Evolutionary conservation across 495 filamentous ascomycete genomes (phyloP).

Genomic region (Parachaetomium inaequale): DNA sequence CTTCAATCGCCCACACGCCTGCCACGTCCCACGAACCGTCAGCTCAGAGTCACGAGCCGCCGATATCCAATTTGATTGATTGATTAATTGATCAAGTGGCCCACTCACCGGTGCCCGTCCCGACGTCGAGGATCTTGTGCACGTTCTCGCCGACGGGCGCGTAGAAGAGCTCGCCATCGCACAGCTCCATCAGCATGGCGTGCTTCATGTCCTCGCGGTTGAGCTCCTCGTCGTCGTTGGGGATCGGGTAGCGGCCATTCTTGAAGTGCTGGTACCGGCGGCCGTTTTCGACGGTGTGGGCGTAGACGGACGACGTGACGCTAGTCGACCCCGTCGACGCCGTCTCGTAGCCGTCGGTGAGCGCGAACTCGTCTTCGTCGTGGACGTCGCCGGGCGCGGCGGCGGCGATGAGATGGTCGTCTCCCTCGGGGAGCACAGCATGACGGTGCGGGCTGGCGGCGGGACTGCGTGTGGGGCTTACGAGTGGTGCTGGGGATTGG

Average conservation of each 20-base stretch:
- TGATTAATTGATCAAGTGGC: constrained; percentile 4
- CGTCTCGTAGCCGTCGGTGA: constrained; percentile 31
- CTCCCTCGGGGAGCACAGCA: not conserved
- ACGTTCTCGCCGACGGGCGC: constrained; percentile 43
- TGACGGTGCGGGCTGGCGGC: constrained; percentile 4
- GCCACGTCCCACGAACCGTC: not conserved
- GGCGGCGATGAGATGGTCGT: constrained; percentile 14
- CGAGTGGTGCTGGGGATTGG: not conserved
- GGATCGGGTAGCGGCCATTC: constrained; percentile 53
- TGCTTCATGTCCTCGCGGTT: constrained; percentile 48
- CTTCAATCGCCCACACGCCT: constrained; percentile 49
- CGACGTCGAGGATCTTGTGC: constrained; percentile 46
- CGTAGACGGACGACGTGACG: constrained; percentile 41
- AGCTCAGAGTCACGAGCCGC: not conserved
- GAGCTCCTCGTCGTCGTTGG: constrained; percentile 55
- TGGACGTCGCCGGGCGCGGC: constrained; percentile 12
- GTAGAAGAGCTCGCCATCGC: constrained; percentile 42
- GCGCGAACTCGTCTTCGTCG: constrained; percentile 30
- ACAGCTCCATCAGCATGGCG: constrained; percentile 35
- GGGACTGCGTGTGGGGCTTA: constrained; percentile 1
- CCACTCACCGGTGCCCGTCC: constrained; percentile 49
- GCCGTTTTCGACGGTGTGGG: constrained; percentile 52
- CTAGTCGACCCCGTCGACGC: constrained; percentile 33
- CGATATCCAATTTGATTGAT: not conserved
- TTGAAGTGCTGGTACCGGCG: constrained; percentile 55